Evolutionary conservation across 805 yeast genomes (phyloP).

Genomic region (Pichia paraexigua): DNA sequence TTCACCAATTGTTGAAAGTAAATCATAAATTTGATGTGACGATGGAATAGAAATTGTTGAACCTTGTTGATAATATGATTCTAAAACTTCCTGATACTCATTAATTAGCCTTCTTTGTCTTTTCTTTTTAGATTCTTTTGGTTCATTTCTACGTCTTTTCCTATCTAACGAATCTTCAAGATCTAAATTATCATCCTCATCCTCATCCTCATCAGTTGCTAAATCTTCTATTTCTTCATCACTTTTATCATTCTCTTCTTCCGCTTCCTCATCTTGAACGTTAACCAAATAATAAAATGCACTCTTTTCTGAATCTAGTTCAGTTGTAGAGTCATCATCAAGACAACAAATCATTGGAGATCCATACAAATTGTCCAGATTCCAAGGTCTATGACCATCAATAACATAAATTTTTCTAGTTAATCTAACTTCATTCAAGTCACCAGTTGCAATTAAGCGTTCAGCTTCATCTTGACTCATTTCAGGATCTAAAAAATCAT

Average conservation of each 20-base stretch:
- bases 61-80: conserved; percentile 78
- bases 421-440: conserved; percentile 21
- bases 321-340: conserved; percentile 78
- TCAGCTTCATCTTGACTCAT: conserved; percentile 1
- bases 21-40: conserved; percentile 71
- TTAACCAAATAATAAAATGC: conserved; percentile 54
- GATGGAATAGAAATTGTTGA: conserved; percentile 67
- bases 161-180: conserved; percentile 26
- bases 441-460: background rate
- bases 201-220: conserved; percentile 19
- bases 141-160: conserved; percentile 28
- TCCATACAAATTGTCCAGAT: conserved; percentile 84
- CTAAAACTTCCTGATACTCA: conserved; percentile 48
- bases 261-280: conserved; percentile 30
- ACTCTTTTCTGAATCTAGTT: conserved; percentile 43
- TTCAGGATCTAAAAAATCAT: conserved; percentile 37
- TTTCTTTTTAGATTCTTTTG: conserved; percentile 26
- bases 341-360: conserved; percentile 69
- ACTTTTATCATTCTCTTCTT: conserved; percentile 28
- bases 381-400: conserved; percentile 97
- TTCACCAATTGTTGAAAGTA: conserved; percentile 77
- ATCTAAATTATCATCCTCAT: conserved; percentile 2
- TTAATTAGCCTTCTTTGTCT: conserved; percentile 34
- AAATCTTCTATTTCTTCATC: conserved; percentile 26
- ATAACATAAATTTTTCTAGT: conserved; percentile 67